Evolutionary conservation across 768 basidiomycete species (phyloP), one percentile per base, ranked within the genome.

Genomic region (Suillus fuscotomentosus): DNA sequence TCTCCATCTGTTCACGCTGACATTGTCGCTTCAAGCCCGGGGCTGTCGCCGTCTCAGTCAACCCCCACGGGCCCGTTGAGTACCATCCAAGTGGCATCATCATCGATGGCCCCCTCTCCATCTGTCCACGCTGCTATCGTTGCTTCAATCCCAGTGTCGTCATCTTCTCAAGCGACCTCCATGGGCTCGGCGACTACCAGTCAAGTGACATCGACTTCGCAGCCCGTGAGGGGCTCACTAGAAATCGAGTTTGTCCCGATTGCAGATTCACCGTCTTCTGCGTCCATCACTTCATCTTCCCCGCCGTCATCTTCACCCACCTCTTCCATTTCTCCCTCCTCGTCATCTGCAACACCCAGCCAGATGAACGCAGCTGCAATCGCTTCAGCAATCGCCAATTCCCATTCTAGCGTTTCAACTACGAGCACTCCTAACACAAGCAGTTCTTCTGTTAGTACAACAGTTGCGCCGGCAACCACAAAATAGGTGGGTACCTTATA

Each of bases 221-320:
- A 60, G 13, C 20, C 31, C 20, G 20, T 54, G 34, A 54, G 11
- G 3, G 60, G 68, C 42, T 66, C 75, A 1, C 65, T 74, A 42
- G 62, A 68, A 47, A 48, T 74, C 8, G 71, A 74, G 50, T 43
- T 74, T 24, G 65, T 73, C 13, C 70, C 68, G 2, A 20, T 63
- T 20, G 20, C 54, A 22, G 27, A 60, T 14, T 64, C 71, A 8
- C 45, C 36, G 2, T 54, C 65, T 8, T 11, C 36, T 7, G 48
- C 20, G 11, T n/a, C 34, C 34, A 54, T 36, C 17, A 54, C 53
- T n/a, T n/a, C 34, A 36, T 54, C 53, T 54, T 36, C 20, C 20
- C 5, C 34, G 5, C 11, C 20, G 5, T 54, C 51, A 0, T 54
- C 69, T 8, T 22, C 48, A 2, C 11, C 54, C 1, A 17, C 71